Evolutionary conservation across 1,284 basidiomycete species (phyloP).

Genomic region (Calocybe gambosa): DNA sequence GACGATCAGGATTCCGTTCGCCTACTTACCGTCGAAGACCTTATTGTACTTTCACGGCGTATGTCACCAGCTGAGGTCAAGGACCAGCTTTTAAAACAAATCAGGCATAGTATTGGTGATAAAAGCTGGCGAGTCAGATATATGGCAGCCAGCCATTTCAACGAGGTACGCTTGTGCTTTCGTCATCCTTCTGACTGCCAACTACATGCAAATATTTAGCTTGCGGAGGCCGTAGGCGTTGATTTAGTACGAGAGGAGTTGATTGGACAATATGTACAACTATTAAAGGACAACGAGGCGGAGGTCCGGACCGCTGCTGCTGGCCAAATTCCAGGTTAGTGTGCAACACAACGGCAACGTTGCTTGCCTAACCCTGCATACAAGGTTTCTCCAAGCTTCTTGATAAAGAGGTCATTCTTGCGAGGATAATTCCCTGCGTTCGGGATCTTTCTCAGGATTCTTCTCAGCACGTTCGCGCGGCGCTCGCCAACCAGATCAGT

Average conservation of each 20-base stretch:
- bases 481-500: slow-evolving; percentile 94
- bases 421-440: slow-evolving; percentile 93
- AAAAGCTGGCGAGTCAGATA: slow-evolving; percentile 99
- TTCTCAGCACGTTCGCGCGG: slow-evolving; percentile 96
- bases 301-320: slow-evolving; percentile 97
- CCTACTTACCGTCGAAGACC: slow-evolving; percentile 91
- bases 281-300: slow-evolving; percentile 98
- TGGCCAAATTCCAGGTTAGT: slow-evolving; percentile 89
- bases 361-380: slow-evolving; percentile 9
- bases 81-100: slow-evolving; percentile 83
- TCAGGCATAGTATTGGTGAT: slow-evolving; percentile 85
- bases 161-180: slow-evolving; percentile 57
- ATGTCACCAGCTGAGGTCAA: slow-evolving; percentile 86
- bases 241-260: slow-evolving; percentile 94
- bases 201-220: slow-evolving; percentile 33
- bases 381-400: slow-evolving; percentile 92
- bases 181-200: background rate
- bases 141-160: slow-evolving; percentile 98
- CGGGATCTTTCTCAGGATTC: slow-evolving; percentile 91
- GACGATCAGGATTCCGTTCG: slow-evolving; percentile 99
- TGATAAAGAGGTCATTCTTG: slow-evolving; percentile 92
- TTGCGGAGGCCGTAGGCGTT: slow-evolving; percentile 88
- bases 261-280: slow-evolving; percentile 87
- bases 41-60: slow-evolving; percentile 88
- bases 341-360: background rate